A percentile compares a stretch with the other conserved stretches of the same genome.
Evolutionary conservation across 805 yeast genomes (phyloP).

Genomic region (Suhomyces canberraensis): DNA sequence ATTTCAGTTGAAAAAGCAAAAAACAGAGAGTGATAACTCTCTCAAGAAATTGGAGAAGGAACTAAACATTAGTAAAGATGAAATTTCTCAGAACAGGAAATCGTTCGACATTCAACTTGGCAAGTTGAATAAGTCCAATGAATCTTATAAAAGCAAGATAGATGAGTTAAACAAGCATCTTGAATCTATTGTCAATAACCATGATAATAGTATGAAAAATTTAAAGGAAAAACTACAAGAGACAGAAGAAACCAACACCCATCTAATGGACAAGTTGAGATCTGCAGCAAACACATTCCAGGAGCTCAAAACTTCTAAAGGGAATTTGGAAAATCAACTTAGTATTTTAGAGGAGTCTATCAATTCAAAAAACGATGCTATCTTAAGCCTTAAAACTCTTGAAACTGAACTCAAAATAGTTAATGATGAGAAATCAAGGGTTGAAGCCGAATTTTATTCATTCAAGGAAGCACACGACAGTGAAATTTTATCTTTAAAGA

Average conservation of each 20-base stretch:
- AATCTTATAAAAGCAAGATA: constrained; percentile 22
- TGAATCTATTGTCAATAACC: constrained; percentile 2
- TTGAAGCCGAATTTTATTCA: not conserved
- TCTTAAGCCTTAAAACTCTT: not conserved
- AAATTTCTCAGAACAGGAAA: constrained; percentile 30
- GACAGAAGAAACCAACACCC: constrained; percentile 29
- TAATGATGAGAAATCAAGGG: not conserved
- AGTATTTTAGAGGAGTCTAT: constrained; percentile 1
- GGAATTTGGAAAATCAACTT: constrained; percentile 4
- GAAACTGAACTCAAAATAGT: not conserved
- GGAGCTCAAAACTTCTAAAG: constrained; percentile 23
- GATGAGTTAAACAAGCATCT: constrained; percentile 19
- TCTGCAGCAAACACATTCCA: constrained; percentile 37
- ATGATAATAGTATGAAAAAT: constrained; percentile 15
- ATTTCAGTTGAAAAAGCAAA: constrained; percentile 59
- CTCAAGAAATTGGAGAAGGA: constrained; percentile 45
- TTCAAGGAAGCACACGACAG: not conserved
- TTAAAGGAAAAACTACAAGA: constrained; percentile 23
- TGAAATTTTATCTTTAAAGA: not conserved
- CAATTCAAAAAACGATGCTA: not conserved
- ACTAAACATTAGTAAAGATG: constrained; percentile 23
- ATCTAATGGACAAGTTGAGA: constrained; percentile 41
- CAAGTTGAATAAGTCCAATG: constrained; percentile 20
- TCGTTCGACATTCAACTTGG: constrained; percentile 19
- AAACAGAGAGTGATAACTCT: constrained; percentile 46